phyloP scores from a whole-genome alignment of 2,329 filamentous ascomycete species.

The Phoma sp. region DNA sequence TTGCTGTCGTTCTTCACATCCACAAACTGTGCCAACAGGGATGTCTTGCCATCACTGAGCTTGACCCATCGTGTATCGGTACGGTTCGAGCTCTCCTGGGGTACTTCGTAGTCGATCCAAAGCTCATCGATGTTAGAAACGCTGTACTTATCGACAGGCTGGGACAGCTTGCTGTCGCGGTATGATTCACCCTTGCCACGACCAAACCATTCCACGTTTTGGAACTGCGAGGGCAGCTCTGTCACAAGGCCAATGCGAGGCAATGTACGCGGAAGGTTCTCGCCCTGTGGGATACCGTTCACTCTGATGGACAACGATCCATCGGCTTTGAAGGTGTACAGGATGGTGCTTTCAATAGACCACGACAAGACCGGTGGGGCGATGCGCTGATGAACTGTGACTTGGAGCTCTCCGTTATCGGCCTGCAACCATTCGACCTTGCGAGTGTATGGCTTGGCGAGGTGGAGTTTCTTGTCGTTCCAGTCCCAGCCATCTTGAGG shows the following conservation, averaged over 20 bases:
- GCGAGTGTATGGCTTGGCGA: conserved; percentile 34
- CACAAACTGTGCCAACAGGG: conserved; percentile 40
- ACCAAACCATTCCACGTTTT: conserved; percentile 66
- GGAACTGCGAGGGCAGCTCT: conserved; percentile 56
- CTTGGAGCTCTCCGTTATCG: conserved; percentile 34
- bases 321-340: conserved; percentile 60
- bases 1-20: conserved; percentile 20
- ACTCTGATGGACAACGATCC: conserved; percentile 59
- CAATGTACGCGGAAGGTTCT: conserved; percentile 62
- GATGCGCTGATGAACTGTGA: conserved; percentile 59
- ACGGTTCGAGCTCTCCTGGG: conserved; percentile 72
- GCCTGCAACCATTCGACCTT: conserved; percentile 48
- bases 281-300: conserved; percentile 54
- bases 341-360: conserved; percentile 50
- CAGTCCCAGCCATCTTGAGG: conserved; percentile 65
- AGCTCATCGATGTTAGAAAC: conserved; percentile 56
- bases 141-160: conserved; percentile 60
- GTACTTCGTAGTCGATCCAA: conserved; percentile 68
- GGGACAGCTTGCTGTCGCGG: conserved; percentile 68
- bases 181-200: conserved; percentile 72
- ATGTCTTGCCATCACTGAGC: conserved; percentile 21
- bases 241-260: conserved; percentile 70
- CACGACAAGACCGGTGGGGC: conserved; percentile 69
- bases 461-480: conserved; percentile 50
- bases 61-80: conserved; percentile 67